phyloP scores from a whole-genome alignment of 2,329 filamentous ascomycete species.

The Sarocladium kiliense region DNA sequence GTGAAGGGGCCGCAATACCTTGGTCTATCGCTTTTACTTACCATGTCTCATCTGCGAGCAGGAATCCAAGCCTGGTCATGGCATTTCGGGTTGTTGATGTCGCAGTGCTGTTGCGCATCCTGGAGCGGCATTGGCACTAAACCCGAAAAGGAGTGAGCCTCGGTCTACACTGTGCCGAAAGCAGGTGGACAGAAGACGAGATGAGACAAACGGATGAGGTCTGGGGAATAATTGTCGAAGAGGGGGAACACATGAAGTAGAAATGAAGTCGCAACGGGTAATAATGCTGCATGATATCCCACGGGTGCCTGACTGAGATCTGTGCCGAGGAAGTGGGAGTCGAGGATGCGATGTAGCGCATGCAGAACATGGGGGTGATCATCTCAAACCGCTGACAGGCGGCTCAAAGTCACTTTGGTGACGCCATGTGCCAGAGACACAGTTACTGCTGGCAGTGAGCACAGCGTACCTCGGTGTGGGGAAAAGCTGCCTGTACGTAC shows the following conservation, averaged over 20 bases:
- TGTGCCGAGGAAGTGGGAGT: neutral
- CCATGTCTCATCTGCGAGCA: conserved; percentile 3
- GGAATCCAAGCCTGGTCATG: neutral
- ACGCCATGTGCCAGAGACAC: neutral
- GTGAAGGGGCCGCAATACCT: neutral
- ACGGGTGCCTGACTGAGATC: neutral
- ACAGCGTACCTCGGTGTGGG: conserved; percentile 9
- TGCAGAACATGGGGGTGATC: neutral
- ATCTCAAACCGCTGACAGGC: neutral
- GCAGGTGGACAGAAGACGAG: neutral
- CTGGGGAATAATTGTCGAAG: neutral
- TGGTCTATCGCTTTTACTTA: neutral
- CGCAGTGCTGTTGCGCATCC: neutral
- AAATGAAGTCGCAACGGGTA: neutral
- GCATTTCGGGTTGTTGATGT: neutral
- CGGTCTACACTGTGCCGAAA: neutral
- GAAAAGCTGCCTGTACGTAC: neutral
- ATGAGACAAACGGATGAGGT: neutral
- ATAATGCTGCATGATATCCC: neutral
- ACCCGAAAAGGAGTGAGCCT: neutral
- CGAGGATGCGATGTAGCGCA: neutral
- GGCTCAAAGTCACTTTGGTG: neutral
- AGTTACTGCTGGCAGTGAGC: too few species aligned
- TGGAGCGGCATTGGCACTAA: neutral
- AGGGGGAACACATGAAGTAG: too few species aligned